These are phyloP conservation scores for Paraglomus brasilianum DNA, from an alignment of 192 early-diverging fungal species.

Conservation along the genomic window DNA sequence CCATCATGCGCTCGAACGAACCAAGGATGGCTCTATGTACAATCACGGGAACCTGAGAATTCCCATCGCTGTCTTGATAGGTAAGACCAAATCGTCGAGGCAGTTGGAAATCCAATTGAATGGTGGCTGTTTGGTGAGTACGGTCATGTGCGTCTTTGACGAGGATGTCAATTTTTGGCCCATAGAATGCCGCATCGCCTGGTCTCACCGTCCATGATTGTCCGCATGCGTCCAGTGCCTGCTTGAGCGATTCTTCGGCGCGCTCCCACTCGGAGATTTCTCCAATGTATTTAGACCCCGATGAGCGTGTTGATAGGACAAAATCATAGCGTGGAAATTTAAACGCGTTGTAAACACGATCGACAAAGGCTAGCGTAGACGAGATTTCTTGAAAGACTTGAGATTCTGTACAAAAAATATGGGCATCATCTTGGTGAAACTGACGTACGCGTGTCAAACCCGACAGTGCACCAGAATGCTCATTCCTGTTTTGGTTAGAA, in stretches of 20 bases:
- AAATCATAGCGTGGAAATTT: constrained; percentile 76
- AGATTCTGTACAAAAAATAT: constrained; percentile 86
- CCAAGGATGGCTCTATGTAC: constrained; percentile 93
- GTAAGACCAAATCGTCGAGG: constrained; percentile 79
- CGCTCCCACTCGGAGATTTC: constrained; percentile 68
- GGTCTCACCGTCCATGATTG: constrained; percentile 67
- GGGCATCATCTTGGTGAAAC: constrained; percentile 97
- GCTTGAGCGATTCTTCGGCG: constrained; percentile 72
- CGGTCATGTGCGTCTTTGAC: constrained; percentile 79
- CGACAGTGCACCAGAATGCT: constrained; percentile 83
- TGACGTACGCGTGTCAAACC: constrained; percentile 89
- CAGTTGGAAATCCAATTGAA: constrained; percentile 95
- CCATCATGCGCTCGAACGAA: constrained; percentile 91
- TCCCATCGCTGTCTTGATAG: constrained; percentile 69
- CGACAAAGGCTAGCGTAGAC: constrained; percentile 72
- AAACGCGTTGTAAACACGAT: constrained; percentile 76
- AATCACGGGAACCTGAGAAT: constrained; percentile 77
- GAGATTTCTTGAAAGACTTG: constrained; percentile 83
- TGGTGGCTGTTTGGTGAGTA: constrained; percentile 89
- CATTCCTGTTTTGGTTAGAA: constrained; percentile 62
- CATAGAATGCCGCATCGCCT: constrained; percentile 95
- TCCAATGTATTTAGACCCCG: constrained; percentile 72
- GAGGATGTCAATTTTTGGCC: constrained; percentile 92
- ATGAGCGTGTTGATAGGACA: constrained; percentile 74
- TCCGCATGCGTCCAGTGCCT: constrained; percentile 65